phyloP scores from a whole-genome alignment of 2,329 filamentous ascomycete genomes.

The Talaromyces rugulosus region DNA sequence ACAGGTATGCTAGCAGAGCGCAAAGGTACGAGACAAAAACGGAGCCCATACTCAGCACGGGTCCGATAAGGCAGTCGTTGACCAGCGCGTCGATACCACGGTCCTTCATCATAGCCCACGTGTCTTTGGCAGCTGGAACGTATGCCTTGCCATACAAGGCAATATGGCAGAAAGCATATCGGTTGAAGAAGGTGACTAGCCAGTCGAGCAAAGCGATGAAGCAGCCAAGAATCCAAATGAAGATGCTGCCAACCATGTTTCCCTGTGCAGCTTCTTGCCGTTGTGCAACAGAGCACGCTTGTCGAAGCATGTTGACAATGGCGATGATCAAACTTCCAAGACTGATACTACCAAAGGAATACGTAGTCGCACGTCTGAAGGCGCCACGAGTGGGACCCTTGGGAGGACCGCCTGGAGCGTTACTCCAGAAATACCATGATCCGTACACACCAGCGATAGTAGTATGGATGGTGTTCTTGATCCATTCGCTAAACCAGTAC shows the following conservation, averaged over 20 bases:
- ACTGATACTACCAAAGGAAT: slow-evolving; percentile 87
- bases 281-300: slow-evolving; percentile 74
- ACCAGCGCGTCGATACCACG: slow-evolving; percentile 86
- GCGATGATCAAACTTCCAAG: slow-evolving; percentile 82
- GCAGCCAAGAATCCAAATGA: slow-evolving; percentile 74
- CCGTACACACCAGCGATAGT: slow-evolving; percentile 86
- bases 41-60: slow-evolving; percentile 69
- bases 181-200: slow-evolving; percentile 83
- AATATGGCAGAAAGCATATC: slow-evolving; percentile 89
- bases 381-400: slow-evolving; percentile 78
- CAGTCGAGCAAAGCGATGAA: slow-evolving; percentile 75
- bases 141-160: slow-evolving; percentile 89
- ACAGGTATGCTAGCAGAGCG: slow-evolving; percentile 79
- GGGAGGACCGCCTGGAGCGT: slow-evolving; percentile 62
- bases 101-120: slow-evolving; percentile 86
- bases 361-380: slow-evolving; percentile 74
- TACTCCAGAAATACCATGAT: slow-evolving; percentile 80
- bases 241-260: slow-evolving; percentile 61
- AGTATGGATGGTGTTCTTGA: slow-evolving; percentile 90
- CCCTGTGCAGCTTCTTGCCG: slow-evolving; percentile 61
- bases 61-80: slow-evolving; percentile 79
- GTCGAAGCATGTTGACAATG: slow-evolving; percentile 78
- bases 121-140: slow-evolving; percentile 79
- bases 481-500: slow-evolving; percentile 90
- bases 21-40: slow-evolving; percentile 81